Evolutionary conservation across 1,284 basidiomycete species (phyloP), one percentile per base, ranked within the genome.

Genomic region (Fomitopsis palustris): DNA sequence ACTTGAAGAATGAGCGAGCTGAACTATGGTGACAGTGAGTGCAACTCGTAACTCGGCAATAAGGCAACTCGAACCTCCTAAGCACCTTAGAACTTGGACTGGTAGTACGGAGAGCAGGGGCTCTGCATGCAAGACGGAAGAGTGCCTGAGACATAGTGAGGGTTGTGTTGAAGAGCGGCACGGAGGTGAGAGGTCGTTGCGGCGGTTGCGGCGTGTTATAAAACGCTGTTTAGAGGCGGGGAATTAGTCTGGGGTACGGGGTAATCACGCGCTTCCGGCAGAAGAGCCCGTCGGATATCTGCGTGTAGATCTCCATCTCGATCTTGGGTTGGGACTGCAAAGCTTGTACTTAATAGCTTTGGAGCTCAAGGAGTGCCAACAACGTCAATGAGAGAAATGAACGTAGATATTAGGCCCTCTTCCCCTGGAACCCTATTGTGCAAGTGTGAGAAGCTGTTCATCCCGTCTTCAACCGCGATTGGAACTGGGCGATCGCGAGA

Each of bases 1-100:
- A 57, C 8, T 56, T 57, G 25, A 64, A 64, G 61, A 67, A 68
- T 10, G 60, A 56, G 56, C 67, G 67, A 31, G 55, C 43, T 37
- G 55, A 27, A 17, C 31, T 42, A 9, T 10, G 23, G 31, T 4
- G 19, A 35, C 27, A 17, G 29, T 29, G 7, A 35, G 6, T 27
- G 25, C 14, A 12, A 7, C 42, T 23, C n/a, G n/a, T 9, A 9
- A 5, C 1, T 47, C 45, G 25, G 45, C 4, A 16, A n/a, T 29
- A 35, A 21, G 19, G 10, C 33, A 31, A 5, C 29, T 7, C 31
- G 21, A 35, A 52, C 29, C 49, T 52, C 25, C 49, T 52, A 9
- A 23, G 4, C n/a, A 14, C 7, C 17, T 19, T 21, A 21, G 49
- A 2, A 0, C 8, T 19, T 8, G 31, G 2, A 12, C 31, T 35